phyloP scores from a whole-genome alignment of 179 eudicot species.

The Beta corolliflora region DNA sequence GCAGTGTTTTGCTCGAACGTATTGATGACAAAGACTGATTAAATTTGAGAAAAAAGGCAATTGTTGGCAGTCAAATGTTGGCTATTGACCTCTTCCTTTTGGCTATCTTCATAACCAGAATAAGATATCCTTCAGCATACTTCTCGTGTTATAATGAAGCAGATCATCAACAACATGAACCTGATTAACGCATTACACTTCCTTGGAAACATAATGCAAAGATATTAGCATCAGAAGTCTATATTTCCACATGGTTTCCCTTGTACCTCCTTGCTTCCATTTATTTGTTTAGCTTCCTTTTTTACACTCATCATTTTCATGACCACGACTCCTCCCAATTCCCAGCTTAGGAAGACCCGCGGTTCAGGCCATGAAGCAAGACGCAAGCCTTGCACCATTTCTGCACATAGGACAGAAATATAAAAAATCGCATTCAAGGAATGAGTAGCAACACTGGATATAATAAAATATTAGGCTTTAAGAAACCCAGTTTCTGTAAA shows the following conservation, averaged over 20 bases:
- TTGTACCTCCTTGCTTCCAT: constrained; percentile 49
- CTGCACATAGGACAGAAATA: constrained; percentile 39
- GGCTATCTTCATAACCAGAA: no score
- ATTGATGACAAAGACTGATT: no score
- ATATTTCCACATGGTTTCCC: constrained; percentile 81
- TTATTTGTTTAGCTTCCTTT: constrained; percentile 29
- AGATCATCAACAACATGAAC: not conserved
- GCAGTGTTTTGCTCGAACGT: no score
- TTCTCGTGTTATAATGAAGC: not conserved
- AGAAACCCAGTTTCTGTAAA: not conserved
- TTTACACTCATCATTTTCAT: constrained; percentile 15
- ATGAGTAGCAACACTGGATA: not conserved
- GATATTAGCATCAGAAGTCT: constrained; percentile 54
- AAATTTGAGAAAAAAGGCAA: no score
- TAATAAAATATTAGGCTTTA: not conserved
- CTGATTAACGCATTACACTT: not conserved
- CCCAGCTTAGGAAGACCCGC: constrained; percentile 89
- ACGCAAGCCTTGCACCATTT: constrained; percentile 99
- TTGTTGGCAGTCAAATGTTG: no score
- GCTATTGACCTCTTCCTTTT: no score
- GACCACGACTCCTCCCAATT: constrained; percentile 68
- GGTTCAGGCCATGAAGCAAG: constrained; percentile 83
- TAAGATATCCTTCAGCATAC: not conserved
- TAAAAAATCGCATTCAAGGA: not conserved
- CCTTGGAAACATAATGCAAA: not conserved